A percentile compares a stretch with the other conserved stretches of the same genome.
phyloP scores from a whole-genome alignment of 106 monocot species.

The Alisma plantagoaquatica region DNA sequence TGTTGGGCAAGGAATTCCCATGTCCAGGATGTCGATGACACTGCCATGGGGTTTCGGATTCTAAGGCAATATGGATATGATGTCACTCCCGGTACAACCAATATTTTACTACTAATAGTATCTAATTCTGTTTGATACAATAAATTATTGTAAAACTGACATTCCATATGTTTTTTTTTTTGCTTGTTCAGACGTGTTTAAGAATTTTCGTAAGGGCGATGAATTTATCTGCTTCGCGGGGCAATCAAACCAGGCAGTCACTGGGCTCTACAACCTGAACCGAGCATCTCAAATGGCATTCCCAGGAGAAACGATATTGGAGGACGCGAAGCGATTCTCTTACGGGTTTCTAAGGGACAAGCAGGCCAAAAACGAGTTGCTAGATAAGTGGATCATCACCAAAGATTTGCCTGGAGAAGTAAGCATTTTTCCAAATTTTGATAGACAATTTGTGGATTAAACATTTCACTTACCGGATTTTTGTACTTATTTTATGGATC shows the following conservation, averaged over 20 bases:
- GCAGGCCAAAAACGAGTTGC: slow-evolving; percentile 29
- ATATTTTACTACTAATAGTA: not conserved
- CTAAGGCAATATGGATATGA: slow-evolving; percentile 84
- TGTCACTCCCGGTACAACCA: slow-evolving; percentile 54
- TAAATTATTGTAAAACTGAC: not conserved
- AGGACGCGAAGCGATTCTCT: slow-evolving; percentile 54
- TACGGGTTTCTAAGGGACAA: slow-evolving; percentile 47
- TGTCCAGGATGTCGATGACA: slow-evolving; percentile 79
- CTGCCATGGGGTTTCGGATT: slow-evolving; percentile 86
- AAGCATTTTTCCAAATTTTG: too few relatives aligned
- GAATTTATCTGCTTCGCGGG: slow-evolving; percentile 86
- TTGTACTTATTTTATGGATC: too few relatives aligned
- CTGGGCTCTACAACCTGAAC: slow-evolving; percentile 89
- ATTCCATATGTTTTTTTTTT: not conserved
- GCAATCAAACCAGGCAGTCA: slow-evolving; percentile 83
- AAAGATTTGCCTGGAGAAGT: slow-evolving; percentile 96
- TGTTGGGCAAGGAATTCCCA: slow-evolving; percentile 80
- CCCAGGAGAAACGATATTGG: slow-evolving; percentile 51
- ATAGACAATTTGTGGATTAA: too few relatives aligned
- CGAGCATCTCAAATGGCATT: slow-evolving; percentile 64
- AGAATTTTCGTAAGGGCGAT: slow-evolving; percentile 63
- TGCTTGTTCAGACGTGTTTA: slow-evolving; percentile 54
- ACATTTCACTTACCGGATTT: too few relatives aligned
- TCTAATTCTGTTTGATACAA: not conserved
- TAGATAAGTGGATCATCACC: slow-evolving; percentile 92